Evolutionary conservation across 768 basidiomycete genomes (phyloP).

Genomic region (Podaxis sp.): DNA sequence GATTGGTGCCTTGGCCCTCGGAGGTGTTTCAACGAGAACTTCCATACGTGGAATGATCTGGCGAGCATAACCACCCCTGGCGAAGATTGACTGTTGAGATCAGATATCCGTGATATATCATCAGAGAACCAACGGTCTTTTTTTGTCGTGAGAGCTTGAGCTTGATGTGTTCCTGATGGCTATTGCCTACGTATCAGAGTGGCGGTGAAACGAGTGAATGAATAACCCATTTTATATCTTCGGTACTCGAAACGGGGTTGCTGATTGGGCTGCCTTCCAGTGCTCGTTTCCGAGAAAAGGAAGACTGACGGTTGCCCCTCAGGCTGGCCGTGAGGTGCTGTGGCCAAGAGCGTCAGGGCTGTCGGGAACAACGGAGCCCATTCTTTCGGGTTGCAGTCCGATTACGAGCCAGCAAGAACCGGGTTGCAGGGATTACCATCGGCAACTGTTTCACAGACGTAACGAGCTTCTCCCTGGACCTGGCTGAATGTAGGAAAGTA

Average conservation of each 20-base stretch:
- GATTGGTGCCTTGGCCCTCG: background rate
- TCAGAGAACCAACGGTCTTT: background rate
- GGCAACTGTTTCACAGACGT: no score
- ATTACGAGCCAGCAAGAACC: no score
- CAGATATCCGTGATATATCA: background rate
- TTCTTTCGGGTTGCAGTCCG: no score
- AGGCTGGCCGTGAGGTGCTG: background rate
- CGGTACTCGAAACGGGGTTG: no score
- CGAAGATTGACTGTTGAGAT: background rate
- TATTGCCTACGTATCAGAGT: background rate
- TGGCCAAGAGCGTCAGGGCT: no score
- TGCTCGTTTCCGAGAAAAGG: background rate
- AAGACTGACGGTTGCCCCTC: background rate
- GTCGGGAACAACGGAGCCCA: no score
- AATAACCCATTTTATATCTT: no score
- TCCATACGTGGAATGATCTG: background rate
- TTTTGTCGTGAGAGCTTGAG: conserved; percentile 4
- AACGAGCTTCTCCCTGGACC: no score
- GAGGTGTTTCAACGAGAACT: background rate
- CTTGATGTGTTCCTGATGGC: background rate
- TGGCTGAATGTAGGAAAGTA: no score
- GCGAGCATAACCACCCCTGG: background rate
- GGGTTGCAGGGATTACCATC: no score
- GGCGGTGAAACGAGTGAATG: background rate
- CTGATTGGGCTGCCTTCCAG: no score